Conservation (phyloP, 495 filamentous ascomycete genomes). For the Niebla homalea region DNA sequence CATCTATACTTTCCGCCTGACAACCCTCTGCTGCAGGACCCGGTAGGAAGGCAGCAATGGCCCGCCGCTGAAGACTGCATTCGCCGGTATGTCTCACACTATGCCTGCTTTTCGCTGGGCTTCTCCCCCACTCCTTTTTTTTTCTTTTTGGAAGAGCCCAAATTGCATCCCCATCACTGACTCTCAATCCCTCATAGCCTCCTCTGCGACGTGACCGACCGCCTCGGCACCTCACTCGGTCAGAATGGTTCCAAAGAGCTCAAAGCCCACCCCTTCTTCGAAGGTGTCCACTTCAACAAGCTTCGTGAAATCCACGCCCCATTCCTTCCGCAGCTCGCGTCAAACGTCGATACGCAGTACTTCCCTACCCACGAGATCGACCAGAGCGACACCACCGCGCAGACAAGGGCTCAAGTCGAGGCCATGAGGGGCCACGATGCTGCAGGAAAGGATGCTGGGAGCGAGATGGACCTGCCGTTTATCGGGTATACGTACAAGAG, state of each 20-base stretch:
- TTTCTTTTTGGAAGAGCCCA: background rate
- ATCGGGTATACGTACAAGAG: constrained; percentile 99
- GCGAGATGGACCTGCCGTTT: constrained; percentile 90
- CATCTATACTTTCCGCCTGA: constrained; percentile 95
- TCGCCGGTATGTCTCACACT: constrained; percentile 44
- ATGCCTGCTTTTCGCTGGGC: background rate
- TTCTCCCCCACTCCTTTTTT: background rate
- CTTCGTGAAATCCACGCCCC: constrained; percentile 85
- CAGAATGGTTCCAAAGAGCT: constrained; percentile 74
- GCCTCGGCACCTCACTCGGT: constrained; percentile 54
- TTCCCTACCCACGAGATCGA: constrained; percentile 98
- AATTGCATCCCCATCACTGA: constrained; percentile 9
- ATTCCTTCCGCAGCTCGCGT: constrained; percentile 84
- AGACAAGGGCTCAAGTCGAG: constrained; percentile 53
- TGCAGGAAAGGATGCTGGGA: constrained; percentile 20
- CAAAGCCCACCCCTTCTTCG: constrained; percentile 90
- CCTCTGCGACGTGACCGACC: constrained; percentile 81
- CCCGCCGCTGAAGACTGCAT: constrained; percentile 80
- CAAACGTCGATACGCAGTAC: constrained; percentile 92
- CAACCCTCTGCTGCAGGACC: constrained; percentile 46
- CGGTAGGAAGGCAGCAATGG: constrained; percentile 23
- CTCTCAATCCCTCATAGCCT: constrained; percentile 44
- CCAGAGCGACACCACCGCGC: constrained; percentile 69
- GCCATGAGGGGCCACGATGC: constrained; percentile 44
- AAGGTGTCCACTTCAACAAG: constrained; percentile 83